A percentile compares a stretch with the other conserved stretches of the same genome.
phyloP scores from a whole-genome alignment of 2,329 filamentous ascomycete species.

The Fusarium sp. region DNA sequence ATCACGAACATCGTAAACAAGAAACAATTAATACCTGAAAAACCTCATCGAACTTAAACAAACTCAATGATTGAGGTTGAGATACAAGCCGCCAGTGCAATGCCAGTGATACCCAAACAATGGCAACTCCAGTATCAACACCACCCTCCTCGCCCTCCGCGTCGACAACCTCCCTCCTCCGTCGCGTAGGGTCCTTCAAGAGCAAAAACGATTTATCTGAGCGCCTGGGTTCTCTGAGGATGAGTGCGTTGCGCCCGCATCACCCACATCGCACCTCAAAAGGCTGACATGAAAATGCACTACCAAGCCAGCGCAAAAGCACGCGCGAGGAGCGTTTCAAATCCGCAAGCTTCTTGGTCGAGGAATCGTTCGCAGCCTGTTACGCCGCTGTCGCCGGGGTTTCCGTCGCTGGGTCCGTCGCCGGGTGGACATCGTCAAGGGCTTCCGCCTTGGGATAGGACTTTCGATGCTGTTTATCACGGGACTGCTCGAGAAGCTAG shows the following conservation, averaged over 20 bases:
- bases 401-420: not conserved
- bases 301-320: conserved; percentile 23
- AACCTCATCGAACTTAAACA: not conserved
- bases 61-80: conserved; percentile 1
- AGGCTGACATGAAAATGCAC: conserved; percentile 27
- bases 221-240: conserved; percentile 30
- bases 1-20: not conserved
- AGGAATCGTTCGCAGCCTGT: conserved; percentile 20
- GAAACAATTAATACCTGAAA: not conserved
- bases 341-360: conserved; percentile 10
- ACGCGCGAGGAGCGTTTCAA: conserved; percentile 37
- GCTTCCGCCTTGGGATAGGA: conserved; percentile 56
- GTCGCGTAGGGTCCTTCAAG: conserved; percentile 31
- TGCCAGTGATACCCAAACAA: conserved; percentile 16
- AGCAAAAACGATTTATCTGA: conserved; percentile 26
- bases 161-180: conserved; percentile 36
- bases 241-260: conserved; percentile 27
- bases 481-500: conserved; percentile 13
- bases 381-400: conserved; percentile 8
- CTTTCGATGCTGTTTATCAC: conserved; percentile 57
- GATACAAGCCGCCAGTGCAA: not conserved
- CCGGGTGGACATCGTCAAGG: conserved; percentile 18
- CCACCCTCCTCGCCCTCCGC: conserved; percentile 30
- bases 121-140: conserved; percentile 26
- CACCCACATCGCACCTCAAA: not conserved